Base-by-base conservation (phyloP, 306 rosid genomes). In the Cucurbita moschata region DNA sequence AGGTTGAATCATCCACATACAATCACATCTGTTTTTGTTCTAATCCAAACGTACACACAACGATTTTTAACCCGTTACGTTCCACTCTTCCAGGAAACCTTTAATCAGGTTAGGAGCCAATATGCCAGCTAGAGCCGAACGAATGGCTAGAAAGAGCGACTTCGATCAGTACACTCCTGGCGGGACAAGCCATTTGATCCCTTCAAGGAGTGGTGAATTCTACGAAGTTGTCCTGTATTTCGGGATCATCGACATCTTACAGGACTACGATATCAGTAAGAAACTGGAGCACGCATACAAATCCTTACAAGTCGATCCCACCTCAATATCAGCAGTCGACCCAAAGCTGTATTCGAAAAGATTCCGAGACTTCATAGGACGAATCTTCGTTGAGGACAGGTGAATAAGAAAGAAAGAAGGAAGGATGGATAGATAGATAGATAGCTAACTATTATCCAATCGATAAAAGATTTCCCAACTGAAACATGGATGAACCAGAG, bases 91-190 rank as follows among this genome's bases (percentile, higher is more conserved):
- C 97, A 95, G 97, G 86, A 91, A 86, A 73, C 83, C 97, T 5
- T 77, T 92, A 81, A 95, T 95, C 73, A 87, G 99, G 58, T 76
- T 95, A 75, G 99, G 99, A 54, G 97, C 99, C 39, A 95, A 95
- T 73, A 89, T 84, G 97, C 97, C 99, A 9, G 99, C 97, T 3
- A 86, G 97, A 82, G 99, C 96, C 3, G 99, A 91, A 81, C 87
- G 88, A 63, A 82, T 88, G 95, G 86, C 89, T 35, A 80, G 99
- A 62, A 82, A 85, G 80, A 91, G 97, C 21, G 96, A 89, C 79
- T 91, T 89, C 1, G 96, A 91, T 84, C 96, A 86, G 54, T 91
- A 95, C 82, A 82, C 81, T 5, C 77, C 84, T 0, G 86, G 83
- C n/a, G 92, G 92, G 56, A 77, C 80, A 19, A 90, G 87, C 77